Conservation (phyloP, 139 green algal genomes). For the Picochlorum sp. region DNA sequence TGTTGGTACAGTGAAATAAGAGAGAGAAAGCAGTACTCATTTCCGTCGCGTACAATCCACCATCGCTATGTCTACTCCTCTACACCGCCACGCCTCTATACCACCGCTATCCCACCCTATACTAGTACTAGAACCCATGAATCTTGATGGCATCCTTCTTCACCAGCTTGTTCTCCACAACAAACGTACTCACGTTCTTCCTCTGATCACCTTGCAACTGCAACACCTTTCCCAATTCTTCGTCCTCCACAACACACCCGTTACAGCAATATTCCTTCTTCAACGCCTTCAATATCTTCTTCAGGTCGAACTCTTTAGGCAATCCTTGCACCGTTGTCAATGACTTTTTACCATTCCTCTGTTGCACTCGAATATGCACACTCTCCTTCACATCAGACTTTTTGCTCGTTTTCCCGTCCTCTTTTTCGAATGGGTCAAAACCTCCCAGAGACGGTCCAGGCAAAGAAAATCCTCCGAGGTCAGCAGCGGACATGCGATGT, state of each 20-base stretch:
- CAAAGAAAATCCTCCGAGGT: neutral
- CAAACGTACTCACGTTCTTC: constrained; percentile 95
- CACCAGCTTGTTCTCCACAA: constrained; percentile 77
- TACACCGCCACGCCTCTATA: neutral
- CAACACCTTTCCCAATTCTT: constrained; percentile 87
- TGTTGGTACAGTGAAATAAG: too few relatives aligned
- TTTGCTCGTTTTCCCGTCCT: constrained; percentile 13
- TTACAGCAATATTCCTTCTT: constrained; percentile 99
- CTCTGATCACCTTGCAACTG: constrained; percentile 99
- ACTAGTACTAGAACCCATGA: constrained; percentile 77
- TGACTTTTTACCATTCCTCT: constrained; percentile 94
- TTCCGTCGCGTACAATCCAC: neutral
- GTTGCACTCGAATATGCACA: constrained; percentile 95
- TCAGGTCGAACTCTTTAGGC: constrained; percentile 89
- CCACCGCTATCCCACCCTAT: constrained; percentile 2
- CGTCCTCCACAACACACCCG: constrained; percentile 94
- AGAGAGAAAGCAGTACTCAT: too few relatives aligned
- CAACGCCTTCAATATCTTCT: constrained; percentile 97
- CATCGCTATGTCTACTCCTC: neutral
- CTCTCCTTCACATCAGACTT: constrained; percentile 35
- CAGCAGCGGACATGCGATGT: constrained; percentile 1
- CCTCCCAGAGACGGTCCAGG: constrained; percentile 16
- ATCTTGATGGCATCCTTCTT: constrained; percentile 99
- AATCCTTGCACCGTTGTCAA: constrained; percentile 95
- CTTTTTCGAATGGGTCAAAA: constrained; percentile 47